A percentile compares a stretch with the other conserved stretches of the same genome.
These are phyloP conservation scores for Ophiocordyceps australis DNA, from an alignment of 2,329 filamentous ascomycete species.

Conservation along the genomic window DNA sequence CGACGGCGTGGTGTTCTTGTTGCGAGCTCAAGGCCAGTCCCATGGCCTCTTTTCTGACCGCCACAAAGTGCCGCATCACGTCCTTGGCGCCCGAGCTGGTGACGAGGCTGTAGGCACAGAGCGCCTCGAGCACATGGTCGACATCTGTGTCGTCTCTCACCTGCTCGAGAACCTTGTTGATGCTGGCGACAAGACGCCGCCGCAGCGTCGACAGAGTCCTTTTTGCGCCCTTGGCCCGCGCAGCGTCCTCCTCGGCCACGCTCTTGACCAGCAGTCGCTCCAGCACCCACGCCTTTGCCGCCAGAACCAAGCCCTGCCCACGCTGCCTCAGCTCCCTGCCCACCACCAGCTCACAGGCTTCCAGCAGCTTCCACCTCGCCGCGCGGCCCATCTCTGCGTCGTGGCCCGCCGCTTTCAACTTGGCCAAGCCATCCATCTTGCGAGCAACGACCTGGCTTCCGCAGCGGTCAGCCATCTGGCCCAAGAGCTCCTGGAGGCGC, in stretches of 20 bases:
- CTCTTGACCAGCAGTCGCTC: constrained; percentile 59
- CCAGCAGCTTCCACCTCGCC: constrained; percentile 30
- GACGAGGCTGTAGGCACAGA: constrained; percentile 68
- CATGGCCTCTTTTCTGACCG: constrained; percentile 53
- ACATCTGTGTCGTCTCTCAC: constrained; percentile 35
- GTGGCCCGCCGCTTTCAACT: constrained; percentile 18
- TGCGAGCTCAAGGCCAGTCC: constrained; percentile 37
- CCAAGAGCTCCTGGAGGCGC: constrained; percentile 51
- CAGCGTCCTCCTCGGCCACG: constrained; percentile 29
- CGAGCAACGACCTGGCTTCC: constrained; percentile 51
- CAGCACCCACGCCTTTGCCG: constrained; percentile 58
- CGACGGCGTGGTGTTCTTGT: constrained; percentile 19
- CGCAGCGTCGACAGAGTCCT: constrained; percentile 45
- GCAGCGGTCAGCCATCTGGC: constrained; percentile 57
- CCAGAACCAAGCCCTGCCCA: constrained; percentile 27
- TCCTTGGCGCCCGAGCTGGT: constrained; percentile 68
- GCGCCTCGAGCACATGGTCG: constrained; percentile 46
- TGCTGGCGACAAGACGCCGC: constrained; percentile 42
- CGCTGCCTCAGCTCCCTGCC: constrained; percentile 31
- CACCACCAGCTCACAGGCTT: constrained; percentile 29
- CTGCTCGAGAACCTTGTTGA: constrained; percentile 51
- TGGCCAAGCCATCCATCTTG: constrained; percentile 40
- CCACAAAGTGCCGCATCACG: constrained; percentile 61
- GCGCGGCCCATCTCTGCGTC: constrained; percentile 11
- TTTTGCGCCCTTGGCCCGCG: constrained; percentile 28